Evolutionary conservation across 495 filamentous ascomycete species (phyloP), one percentile per base, ranked within the genome.

Genomic region (Podospora sp.): DNA sequence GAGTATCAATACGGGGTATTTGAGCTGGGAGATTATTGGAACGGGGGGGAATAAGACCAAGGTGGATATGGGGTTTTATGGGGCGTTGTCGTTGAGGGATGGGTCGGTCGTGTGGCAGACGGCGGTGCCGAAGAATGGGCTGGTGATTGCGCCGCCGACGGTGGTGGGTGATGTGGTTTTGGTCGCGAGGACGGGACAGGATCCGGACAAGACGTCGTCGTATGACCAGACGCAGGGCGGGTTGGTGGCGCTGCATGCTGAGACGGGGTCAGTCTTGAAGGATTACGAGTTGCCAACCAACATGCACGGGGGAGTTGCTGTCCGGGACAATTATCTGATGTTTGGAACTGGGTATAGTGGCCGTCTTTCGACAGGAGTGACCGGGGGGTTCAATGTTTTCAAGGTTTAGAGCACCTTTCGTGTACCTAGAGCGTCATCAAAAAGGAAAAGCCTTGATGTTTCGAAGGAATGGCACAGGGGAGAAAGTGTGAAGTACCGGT

Each of bases 151-250:
- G 12, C 65, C 67, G 33, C 78, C 78, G 8, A 76, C 66, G 16
- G 71, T 80, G 6, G 75, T 72, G 26, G 71, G 71, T 14, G 77
- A 78, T 64, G 6, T 79, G 29, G 72, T 80, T 24, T 33, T 74
- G 49, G 66, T 63, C 4, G 46, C 62, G 12, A 58, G 58, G 40
- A 65, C 65, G 16, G 72, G 72, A n/a, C n/a, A 58, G 33, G 66
- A 68, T 26, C 65, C 58, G 14, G 35, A 46, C 22, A 57, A 49
- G 2, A 53, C 53, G 18, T 46, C 33, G 33, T 35, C 18, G 18
- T 60, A 60, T 24, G 62, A 56, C 21, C 9, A 14, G 16, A 56
- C 60, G 21, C 50, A 63, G 29, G 67, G 62, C 7, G 33, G 57
- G 7, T 40, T 69, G 49, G 33, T 65, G 11, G 60, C 60, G 21